Base-by-base conservation (phyloP, 1,284 basidiomycete genomes). In the Phlebopus sp. region DNA sequence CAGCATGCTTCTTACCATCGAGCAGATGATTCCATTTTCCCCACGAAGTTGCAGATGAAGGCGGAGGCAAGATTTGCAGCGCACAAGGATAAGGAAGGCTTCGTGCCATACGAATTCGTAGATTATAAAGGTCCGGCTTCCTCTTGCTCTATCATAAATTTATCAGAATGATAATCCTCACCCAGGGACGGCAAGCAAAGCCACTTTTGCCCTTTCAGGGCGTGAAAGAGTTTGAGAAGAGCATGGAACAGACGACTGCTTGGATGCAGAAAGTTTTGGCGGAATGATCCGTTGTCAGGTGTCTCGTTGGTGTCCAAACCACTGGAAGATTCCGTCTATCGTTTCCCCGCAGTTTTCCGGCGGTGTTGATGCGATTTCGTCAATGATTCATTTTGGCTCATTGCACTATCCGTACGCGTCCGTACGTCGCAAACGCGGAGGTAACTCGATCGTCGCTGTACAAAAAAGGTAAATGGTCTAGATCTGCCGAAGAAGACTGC, bases 201-300 rank as follows among this genome's bases (percentile, higher is more conserved):
- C 27, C 0, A 67, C 70, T 19, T 52, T 74, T 5, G 60, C 51
- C n/a, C 1, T 66, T 69, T 38, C 69, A 67, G 8, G 57, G 63
- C 23, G 67, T 72, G 30, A 71, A 72, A 54, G 63, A 66, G 44
- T 76, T 71, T 45, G 70, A 77, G 41, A 59, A 67, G 27, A 62
- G 66, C 1, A 59, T 68, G 42, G 54, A 59, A 18, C 45, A 47
- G 30, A 42, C 39, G 15, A 4, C 19, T n/a, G 30, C 17, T 25
- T 47, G 45, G 45, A 44, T 47, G 21, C 14, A 25, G 6, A 47
- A 42, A 18, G 43, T 40, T 18, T 31, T 45, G 21, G 21, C 21
- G 21, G 21, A 23, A 23, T 23, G 21, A 23, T n/a, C 21, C 21
- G 21, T 23, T 23, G 21, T n/a, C 21, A 23, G 4, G 21, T 23